A percentile compares a stretch with the other conserved stretches of the same genome.
Evolutionary conservation across 371 early-diverging fungal species (phyloP).

Genomic region (Rhizopus sp.): DNA sequence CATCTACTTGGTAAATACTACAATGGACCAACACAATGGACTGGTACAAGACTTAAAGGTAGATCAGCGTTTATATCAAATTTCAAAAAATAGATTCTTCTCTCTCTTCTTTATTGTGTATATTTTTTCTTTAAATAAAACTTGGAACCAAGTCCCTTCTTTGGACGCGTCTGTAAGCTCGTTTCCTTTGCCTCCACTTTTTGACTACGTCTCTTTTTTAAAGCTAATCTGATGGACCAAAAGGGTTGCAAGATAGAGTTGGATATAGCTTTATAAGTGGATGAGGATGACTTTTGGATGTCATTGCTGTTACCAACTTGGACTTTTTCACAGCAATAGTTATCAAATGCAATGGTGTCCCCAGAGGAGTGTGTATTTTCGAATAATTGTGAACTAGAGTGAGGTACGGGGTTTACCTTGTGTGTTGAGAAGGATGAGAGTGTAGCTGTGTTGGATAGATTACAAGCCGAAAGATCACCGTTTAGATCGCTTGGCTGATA

Average conservation of each 20-base stretch:
- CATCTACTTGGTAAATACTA: constrained; percentile 36
- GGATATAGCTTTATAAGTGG: background rate
- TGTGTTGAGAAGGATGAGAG: background rate
- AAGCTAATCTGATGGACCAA: background rate
- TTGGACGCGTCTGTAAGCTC: background rate
- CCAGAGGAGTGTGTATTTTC: background rate
- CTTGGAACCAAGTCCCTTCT: background rate
- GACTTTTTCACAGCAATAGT: background rate
- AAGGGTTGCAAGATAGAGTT: background rate
- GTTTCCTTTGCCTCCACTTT: background rate
- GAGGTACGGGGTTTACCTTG: background rate
- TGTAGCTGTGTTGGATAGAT: background rate
- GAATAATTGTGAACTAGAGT: background rate
- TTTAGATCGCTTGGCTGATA: background rate
- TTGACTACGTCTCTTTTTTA: background rate
- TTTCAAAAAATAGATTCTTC: background rate
- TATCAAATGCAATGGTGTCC: background rate
- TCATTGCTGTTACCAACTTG: background rate
- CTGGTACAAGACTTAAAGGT: constrained; percentile 3
- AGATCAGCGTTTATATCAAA: background rate
- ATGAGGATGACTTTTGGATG: background rate
- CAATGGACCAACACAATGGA: constrained; percentile 30
- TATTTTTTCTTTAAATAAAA: background rate
- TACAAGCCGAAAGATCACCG: background rate
- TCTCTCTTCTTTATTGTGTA: background rate